Conservation (phyloP, 225 moss, liverwort and hornwort genomes). For the Bryum argenteum region DNA sequence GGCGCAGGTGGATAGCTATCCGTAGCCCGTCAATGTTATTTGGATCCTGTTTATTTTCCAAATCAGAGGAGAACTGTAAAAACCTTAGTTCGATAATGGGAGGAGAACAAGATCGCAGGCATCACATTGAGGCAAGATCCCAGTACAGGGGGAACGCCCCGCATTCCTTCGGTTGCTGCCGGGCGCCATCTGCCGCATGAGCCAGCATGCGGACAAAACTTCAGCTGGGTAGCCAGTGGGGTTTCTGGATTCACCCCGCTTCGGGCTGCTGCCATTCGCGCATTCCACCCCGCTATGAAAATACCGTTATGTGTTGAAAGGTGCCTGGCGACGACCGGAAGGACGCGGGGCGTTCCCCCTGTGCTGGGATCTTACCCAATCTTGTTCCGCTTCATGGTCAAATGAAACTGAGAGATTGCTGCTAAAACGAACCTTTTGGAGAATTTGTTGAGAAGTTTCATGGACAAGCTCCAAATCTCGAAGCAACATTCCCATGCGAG, state of each 20-base stretch:
- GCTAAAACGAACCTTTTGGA: slow-evolving; percentile 59
- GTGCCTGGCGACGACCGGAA: too few relatives aligned
- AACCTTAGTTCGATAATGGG: neutral
- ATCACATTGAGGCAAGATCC: neutral
- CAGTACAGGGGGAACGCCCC: too few relatives aligned
- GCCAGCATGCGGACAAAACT: too few relatives aligned
- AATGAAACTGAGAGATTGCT: neutral
- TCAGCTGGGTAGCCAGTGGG: too few relatives aligned
- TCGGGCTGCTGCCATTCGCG: too few relatives aligned
- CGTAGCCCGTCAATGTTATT: slow-evolving; percentile 72
- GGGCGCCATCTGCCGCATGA: too few relatives aligned
- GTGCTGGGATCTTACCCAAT: too few relatives aligned
- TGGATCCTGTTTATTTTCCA: slow-evolving; percentile 54
- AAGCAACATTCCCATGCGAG: slow-evolving; percentile 66
- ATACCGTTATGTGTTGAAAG: neutral
- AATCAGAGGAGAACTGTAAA: slow-evolving; percentile 9
- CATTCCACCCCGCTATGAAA: too few relatives aligned
- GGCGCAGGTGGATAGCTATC: slow-evolving; percentile 56
- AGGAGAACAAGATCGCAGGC: slow-evolving; percentile 14
- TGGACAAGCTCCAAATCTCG: slow-evolving; percentile 68
- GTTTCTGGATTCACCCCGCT: too few relatives aligned
- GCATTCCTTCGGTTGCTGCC: too few relatives aligned
- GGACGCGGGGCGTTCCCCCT: too few relatives aligned
- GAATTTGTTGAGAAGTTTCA: slow-evolving; percentile 65
- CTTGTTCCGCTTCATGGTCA: neutral